Evolutionary conservation across 768 basidiomycete species (phyloP).

Genomic region (Steccherinum ochraceum): DNA sequence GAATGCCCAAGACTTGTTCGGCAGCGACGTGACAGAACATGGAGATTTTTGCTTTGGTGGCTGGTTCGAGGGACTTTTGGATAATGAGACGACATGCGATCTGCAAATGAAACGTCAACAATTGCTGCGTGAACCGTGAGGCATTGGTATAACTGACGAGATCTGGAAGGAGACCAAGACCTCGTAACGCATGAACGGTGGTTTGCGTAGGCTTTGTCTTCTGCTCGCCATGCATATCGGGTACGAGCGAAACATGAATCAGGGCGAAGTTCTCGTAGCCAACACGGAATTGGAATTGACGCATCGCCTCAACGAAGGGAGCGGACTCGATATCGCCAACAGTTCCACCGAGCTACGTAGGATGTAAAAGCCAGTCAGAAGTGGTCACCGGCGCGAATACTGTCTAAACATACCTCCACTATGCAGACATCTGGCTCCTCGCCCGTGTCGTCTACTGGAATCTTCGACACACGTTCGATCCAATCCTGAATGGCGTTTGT

Average conservation of each 20-base stretch:
- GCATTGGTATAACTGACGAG: no score
- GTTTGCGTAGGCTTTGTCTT: slow-evolving; percentile 99
- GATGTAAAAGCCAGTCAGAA: not conserved
- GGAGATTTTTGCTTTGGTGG: slow-evolving; percentile 93
- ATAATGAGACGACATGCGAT: slow-evolving; percentile 89
- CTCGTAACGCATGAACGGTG: slow-evolving; percentile 88
- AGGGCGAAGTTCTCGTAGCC: slow-evolving; percentile 95
- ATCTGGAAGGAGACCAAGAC: slow-evolving; percentile 89
- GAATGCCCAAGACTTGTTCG: slow-evolving; percentile 90
- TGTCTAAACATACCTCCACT: slow-evolving; percentile 65
- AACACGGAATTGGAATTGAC: slow-evolving; percentile 99
- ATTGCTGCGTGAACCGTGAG: no score
- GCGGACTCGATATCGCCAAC: slow-evolving; percentile 99
- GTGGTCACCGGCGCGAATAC: not conserved
- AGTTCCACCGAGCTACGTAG: slow-evolving; percentile 93
- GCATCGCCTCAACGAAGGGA: slow-evolving; percentile 97
- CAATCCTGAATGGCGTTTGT: slow-evolving; percentile 98
- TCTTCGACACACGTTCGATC: slow-evolving; percentile 91
- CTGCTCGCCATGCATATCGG: slow-evolving; percentile 97
- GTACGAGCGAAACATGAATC: slow-evolving; percentile 96
- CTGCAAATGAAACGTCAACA: slow-evolving; percentile 32
- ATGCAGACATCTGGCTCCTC: slow-evolving; percentile 96
- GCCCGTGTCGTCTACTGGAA: slow-evolving; percentile 91
- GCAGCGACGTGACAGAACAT: slow-evolving; percentile 98
- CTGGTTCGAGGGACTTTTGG: slow-evolving; percentile 70